phyloP scores from a whole-genome alignment of 331 rosid genomes.

The Rosa hybrid region DNA sequence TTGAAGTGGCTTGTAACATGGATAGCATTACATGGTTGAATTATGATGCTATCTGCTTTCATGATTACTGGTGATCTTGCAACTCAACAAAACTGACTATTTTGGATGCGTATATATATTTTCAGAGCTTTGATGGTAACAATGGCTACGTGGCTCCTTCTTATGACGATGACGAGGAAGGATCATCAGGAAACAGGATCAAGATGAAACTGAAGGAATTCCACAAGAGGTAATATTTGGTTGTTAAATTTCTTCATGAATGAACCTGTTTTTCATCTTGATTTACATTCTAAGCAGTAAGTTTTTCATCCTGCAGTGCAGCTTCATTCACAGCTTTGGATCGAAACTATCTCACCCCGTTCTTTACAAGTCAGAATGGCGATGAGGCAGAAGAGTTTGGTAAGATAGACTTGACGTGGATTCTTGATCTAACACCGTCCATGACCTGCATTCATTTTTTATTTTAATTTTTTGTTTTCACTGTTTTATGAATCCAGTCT shows the following conservation, averaged over 20 bases:
- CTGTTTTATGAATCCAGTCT: background rate
- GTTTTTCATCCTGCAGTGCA: slow-evolving; percentile 49
- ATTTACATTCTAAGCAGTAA: slow-evolving; percentile 18
- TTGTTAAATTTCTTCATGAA: slow-evolving; percentile 13
- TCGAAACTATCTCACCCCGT: slow-evolving; percentile 90
- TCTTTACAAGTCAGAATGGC: slow-evolving; percentile 89
- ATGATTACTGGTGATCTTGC: slow-evolving; percentile 20
- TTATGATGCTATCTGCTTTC: slow-evolving; percentile 12
- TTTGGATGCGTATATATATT: slow-evolving; percentile 4
- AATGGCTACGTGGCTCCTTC: slow-evolving; percentile 66
- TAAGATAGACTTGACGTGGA: slow-evolving; percentile 34
- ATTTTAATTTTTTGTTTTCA: background rate
- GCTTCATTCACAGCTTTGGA: slow-evolving; percentile 77
- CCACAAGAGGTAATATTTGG: slow-evolving; percentile 63
- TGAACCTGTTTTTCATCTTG: slow-evolving; percentile 15
- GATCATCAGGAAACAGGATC: slow-evolving; percentile 73
- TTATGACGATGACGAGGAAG: slow-evolving; percentile 46
- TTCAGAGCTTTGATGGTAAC: slow-evolving; percentile 59
- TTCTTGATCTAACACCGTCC: background rate
- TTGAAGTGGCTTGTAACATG: background rate
- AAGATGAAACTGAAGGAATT: slow-evolving; percentile 88
- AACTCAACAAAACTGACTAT: slow-evolving; percentile 19
- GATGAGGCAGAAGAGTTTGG: slow-evolving; percentile 60
- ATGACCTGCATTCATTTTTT: background rate
- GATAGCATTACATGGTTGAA: background rate